Percentiles rank a stretch among this genome's conserved stretches.
These are phyloP conservation scores for Tillandsia leiboldiana DNA, from an alignment of 176 grass and related monocot species.

Conservation along the genomic window DNA sequence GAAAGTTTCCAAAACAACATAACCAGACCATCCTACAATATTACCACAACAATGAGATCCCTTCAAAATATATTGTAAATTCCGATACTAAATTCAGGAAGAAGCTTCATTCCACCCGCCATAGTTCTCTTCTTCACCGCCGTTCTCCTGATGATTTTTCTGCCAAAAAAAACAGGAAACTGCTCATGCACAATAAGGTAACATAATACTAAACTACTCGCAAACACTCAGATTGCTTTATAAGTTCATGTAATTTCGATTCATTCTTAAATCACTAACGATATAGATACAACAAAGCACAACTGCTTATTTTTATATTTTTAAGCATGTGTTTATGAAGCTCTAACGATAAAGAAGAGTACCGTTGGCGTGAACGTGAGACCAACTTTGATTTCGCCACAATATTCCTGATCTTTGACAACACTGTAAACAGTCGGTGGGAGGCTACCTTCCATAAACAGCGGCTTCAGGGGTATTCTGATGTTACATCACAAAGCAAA, in stretches of 20 bases:
- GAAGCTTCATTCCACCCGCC: neutral
- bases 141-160: neutral
- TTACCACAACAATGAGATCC: no score
- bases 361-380: slow-evolving; percentile 64
- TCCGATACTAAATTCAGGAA: neutral
- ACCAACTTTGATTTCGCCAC: slow-evolving; percentile 73
- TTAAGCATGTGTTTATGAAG: no score
- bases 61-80: neutral
- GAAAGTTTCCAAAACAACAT: no score
- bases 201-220: neutral
- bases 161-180: neutral
- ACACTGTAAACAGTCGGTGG: slow-evolving; percentile 47
- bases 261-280: no score
- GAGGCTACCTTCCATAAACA: slow-evolving; percentile 50
- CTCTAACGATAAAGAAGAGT: neutral
- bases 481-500: neutral
- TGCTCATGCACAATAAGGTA: neutral
- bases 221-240: neutral
- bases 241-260: no score
- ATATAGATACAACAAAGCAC: no score
- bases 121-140: neutral
- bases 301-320: no score
- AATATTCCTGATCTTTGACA: slow-evolving; percentile 59
- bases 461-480: slow-evolving; percentile 37
- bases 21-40: no score